Percentiles rank a stretch among this genome's conserved stretches.
phyloP scores from a whole-genome alignment of 345 rosid genomes.

The Syzygium aqueum region DNA sequence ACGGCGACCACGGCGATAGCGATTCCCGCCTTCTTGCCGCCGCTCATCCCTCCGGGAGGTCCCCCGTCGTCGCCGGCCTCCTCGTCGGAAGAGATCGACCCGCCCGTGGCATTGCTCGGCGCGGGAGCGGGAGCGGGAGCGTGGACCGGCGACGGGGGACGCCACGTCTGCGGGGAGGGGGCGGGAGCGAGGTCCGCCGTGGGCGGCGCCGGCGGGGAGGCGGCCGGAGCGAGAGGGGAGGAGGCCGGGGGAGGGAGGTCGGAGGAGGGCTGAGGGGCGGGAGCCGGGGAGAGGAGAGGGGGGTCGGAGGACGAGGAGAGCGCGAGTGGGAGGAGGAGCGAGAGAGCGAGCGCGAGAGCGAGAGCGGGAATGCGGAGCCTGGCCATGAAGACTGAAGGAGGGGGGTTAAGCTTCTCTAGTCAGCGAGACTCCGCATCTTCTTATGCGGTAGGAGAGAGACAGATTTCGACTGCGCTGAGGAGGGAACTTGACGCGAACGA shows the following conservation, averaged over 20 bases:
- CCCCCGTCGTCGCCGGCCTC: not conserved
- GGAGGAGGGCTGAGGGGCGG: slow-evolving; percentile 11
- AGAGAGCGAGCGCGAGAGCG: slow-evolving; percentile 1
- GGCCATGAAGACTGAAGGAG: not conserved
- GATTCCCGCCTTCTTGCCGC: slow-evolving; percentile 57
- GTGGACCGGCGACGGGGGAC: slow-evolving; percentile 24
- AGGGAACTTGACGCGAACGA: not conserved
- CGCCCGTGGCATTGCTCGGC: slow-evolving; percentile 15
- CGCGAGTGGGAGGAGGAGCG: slow-evolving; percentile 2
- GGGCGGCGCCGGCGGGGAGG: slow-evolving; percentile 6
- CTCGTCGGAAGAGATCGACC: slow-evolving; percentile 4
- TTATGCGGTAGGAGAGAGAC: not conserved
- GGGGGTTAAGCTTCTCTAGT: not conserved
- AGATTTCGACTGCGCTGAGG: not conserved
- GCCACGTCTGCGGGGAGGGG: slow-evolving; percentile 4
- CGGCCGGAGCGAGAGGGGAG: not conserved
- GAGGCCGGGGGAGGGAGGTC: not conserved
- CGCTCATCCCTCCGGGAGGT: slow-evolving; percentile 24
- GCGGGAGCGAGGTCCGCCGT: slow-evolving; percentile 18
- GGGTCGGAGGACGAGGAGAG: slow-evolving; percentile 11
- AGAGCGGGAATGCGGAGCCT: slow-evolving; percentile 3
- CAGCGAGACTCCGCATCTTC: not conserved
- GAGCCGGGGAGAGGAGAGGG: slow-evolving; percentile 11
- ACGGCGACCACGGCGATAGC: slow-evolving; percentile 38
- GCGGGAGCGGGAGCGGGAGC: slow-evolving; percentile 24